Conservation (phyloP, 2,329 filamentous ascomycete species). For the Canariomyces notabilis region DNA sequence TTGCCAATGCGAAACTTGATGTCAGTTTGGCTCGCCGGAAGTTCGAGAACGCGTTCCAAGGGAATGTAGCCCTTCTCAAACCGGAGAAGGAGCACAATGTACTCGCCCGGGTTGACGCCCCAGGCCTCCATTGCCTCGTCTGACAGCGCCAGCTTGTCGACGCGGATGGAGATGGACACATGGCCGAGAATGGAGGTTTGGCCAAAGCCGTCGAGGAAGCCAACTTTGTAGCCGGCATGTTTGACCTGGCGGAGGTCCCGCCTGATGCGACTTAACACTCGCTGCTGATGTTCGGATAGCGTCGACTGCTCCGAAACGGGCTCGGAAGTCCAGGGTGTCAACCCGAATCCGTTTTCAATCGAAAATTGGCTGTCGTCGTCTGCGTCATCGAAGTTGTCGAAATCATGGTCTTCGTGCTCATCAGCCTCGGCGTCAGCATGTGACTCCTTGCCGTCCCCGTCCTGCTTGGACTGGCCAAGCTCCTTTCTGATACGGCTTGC, state of each 20-base stretch:
- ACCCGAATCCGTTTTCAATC: too few species aligned
- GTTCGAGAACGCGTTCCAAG: slow-evolving; percentile 48
- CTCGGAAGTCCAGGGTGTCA: slow-evolving; percentile 17
- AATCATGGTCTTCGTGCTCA: slow-evolving; percentile 24
- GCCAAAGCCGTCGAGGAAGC: slow-evolving; percentile 49
- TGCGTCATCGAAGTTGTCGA: slow-evolving; percentile 28
- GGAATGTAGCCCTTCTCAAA: slow-evolving; percentile 58
- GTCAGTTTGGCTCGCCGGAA: slow-evolving; percentile 32
- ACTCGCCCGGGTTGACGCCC: slow-evolving; percentile 62
- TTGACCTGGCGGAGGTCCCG: slow-evolving; percentile 58
- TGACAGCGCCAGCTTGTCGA: slow-evolving; percentile 66
- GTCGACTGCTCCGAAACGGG: too few species aligned
- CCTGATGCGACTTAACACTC: slow-evolving; percentile 39
- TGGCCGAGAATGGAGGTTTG: slow-evolving; percentile 38
- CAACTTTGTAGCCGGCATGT: slow-evolving; percentile 64
- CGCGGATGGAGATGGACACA: slow-evolving; percentile 64
- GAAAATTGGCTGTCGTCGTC: too few species aligned
- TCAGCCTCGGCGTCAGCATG: slow-evolving; percentile 9
- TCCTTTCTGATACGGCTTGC: slow-evolving; percentile 32
- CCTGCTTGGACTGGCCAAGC: slow-evolving; percentile 16
- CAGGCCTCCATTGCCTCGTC: slow-evolving; percentile 73
- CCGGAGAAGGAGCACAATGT: slow-evolving; percentile 67
- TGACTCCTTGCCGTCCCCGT: slow-evolving; percentile 23
- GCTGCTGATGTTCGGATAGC: not conserved
- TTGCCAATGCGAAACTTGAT: slow-evolving; percentile 65